Conservation (phyloP, 805 yeast genomes). For the Lachancea waltii region DNA sequence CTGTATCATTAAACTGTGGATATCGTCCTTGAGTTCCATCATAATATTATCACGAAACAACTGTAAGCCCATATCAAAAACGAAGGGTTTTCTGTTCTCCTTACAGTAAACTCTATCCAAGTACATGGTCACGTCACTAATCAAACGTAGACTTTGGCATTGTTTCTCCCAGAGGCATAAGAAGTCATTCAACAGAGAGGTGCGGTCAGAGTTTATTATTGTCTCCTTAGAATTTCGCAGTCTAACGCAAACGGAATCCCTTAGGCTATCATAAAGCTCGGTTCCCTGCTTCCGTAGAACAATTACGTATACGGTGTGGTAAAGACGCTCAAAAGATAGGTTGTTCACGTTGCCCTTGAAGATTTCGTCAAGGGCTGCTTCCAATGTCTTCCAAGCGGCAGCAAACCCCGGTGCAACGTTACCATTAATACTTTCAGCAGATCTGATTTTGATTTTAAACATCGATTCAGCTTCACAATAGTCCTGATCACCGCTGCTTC, state of each 20-base stretch:
- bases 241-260: constrained; percentile 41
- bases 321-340: constrained; percentile 75
- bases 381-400: constrained; percentile 57
- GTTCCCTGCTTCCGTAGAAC: constrained; percentile 68
- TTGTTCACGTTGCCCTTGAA: constrained; percentile 64
- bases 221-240: constrained; percentile 29
- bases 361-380: constrained; percentile 66
- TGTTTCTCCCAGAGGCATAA: constrained; percentile 60
- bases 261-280: constrained; percentile 56
- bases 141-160: constrained; percentile 62
- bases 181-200: constrained; percentile 35
- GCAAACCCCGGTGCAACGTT: constrained; percentile 38
- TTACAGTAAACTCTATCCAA: constrained; percentile 79
- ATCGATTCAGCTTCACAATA: not conserved
- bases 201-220: constrained; percentile 17
- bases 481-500: too few species aligned
- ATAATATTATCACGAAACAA: constrained; percentile 59
- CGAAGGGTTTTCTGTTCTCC: constrained; percentile 53
- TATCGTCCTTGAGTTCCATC: constrained; percentile 39
- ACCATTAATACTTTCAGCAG: constrained; percentile 1
- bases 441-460: constrained; percentile 8
- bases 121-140: constrained; percentile 81
- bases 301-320: constrained; percentile 68
- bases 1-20: constrained; percentile 43
- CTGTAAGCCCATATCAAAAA: constrained; percentile 68